Base-by-base conservation (phyloP, 495 filamentous ascomycete species). In the Venustampulla echinocandica region DNA sequence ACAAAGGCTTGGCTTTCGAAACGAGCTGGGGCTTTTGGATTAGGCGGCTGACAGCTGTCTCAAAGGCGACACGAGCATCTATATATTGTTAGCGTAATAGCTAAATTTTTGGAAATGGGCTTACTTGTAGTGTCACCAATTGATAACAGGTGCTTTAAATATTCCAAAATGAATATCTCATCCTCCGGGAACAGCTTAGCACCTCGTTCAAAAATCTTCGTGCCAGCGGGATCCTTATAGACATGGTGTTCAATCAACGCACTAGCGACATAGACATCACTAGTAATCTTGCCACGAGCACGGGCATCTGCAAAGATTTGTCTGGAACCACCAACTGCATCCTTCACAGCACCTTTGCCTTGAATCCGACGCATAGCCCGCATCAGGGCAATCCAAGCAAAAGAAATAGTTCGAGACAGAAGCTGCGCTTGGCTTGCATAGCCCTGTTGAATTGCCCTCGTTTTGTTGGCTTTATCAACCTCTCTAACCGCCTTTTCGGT, bases 51-150 rank as follows among this genome's bases (percentile, higher is more conserved):
- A 95, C 85, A 1, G 86, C 85, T 25, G 87, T 95, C 57, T 96
- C 90, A 63, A 97, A 98, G 15, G 95, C 84, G 2, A 87, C 88
- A 49, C 92, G 74, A 37, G 90, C 92, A 73, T 98, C 88, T 95
- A 48, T 20, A 4, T 10, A 24, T 21, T 54, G 25, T 42, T 44
- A 55, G 45, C 18, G 25, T 47, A 50, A 5, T 15, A 18, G 1
- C 3, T 15, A 27, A 14, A 3, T 30, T 1, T 21, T 3, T 1
- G 10, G 22, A 10, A 13, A 7, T 38, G 15, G 21, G 74, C 87
- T 77, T 74, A 94, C 88, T 97, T 35, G 85, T 95, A 39, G 86
- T 80, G 63, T 98, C 92, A 49, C 93, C 90, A 54, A 84, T 83
- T 18, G 84, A 79, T 47, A 96, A 80, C 38, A 97, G 71, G 67